These are phyloP conservation scores for Aspergillus sp. DNA, from an alignment of 2,329 filamentous ascomycete species.

Conservation along the genomic window DNA sequence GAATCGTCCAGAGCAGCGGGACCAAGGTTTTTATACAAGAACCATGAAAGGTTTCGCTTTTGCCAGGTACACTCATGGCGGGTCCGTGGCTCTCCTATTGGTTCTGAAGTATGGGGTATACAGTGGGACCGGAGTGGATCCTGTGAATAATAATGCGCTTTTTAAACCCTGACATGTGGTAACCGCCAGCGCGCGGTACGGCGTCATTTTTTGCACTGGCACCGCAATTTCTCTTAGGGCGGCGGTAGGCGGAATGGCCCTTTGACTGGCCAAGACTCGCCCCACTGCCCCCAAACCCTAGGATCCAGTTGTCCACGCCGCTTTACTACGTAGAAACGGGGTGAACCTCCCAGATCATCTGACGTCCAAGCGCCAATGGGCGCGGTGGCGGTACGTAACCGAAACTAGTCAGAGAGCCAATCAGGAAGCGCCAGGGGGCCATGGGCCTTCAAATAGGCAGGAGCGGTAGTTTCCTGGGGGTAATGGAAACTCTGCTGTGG, in stretches of 20 bases:
- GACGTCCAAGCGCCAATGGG: slow-evolving; percentile 16
- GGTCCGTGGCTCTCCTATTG: neutral
- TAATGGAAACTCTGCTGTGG: slow-evolving; percentile 16
- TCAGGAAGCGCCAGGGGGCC: slow-evolving; percentile 12
- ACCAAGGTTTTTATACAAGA: neutral
- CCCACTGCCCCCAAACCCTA: no score
- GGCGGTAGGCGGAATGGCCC: neutral
- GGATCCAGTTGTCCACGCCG: slow-evolving; percentile 3
- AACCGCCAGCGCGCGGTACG: neutral
- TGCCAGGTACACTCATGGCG: neutral
- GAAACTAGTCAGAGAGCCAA: slow-evolving; percentile 26
- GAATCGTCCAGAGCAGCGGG: neutral
- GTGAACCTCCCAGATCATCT: slow-evolving; percentile 22
- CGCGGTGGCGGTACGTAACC: slow-evolving; percentile 28
- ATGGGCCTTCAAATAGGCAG: slow-evolving; percentile 8
- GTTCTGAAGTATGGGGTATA: neutral
- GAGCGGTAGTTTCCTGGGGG: slow-evolving; percentile 20
- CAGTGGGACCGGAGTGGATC: neutral
- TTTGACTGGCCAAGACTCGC: neutral
- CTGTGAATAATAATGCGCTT: neutral
- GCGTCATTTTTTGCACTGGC: neutral
- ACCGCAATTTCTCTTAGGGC: neutral
- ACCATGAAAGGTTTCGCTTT: neutral
- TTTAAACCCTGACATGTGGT: slow-evolving; percentile 1
- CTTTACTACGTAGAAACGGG: slow-evolving; percentile 5